phyloP scores from a whole-genome alignment of 345 rosid genomes.

The Turnera subulata region DNA sequence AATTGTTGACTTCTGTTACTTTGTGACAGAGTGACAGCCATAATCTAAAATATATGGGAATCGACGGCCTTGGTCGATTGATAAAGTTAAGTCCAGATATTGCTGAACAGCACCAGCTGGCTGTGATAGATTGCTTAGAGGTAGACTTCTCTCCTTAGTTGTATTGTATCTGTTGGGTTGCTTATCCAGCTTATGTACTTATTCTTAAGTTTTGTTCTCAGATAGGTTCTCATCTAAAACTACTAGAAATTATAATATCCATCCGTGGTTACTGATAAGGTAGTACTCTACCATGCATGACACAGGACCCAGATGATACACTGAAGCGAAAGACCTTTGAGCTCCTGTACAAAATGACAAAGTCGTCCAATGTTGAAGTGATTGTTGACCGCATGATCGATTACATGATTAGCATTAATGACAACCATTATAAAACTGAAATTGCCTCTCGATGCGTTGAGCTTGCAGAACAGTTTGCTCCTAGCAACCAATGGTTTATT shows the following conservation, averaged over 20 bases:
- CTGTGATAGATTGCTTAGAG: conserved; percentile 99
- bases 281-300: conserved; percentile 11
- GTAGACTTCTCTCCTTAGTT: conserved; percentile 34
- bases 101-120: conserved; percentile 96
- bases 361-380: conserved; percentile 95
- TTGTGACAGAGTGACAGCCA: conserved; percentile 88
- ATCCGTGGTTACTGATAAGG: not conserved
- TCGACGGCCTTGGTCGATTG: conserved; percentile 90
- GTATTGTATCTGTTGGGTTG: conserved; percentile 1
- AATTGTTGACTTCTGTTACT: conserved; percentile 14
- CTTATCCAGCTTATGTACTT: conserved; percentile 6
- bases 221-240: not conserved
- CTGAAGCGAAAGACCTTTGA: conserved; percentile 95
- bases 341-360: conserved; percentile 90
- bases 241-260: no score
- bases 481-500: conserved; percentile 98
- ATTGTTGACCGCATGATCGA: conserved; percentile 98
- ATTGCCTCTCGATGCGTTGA: conserved; percentile 95
- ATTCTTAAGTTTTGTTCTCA: not conserved
- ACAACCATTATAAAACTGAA: conserved; percentile 94
- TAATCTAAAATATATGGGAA: conserved; percentile 93
- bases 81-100: conserved; percentile 88
- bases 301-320: conserved; percentile 98
- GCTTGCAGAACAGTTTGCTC: conserved; percentile 97
- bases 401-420: conserved; percentile 91